Evolutionary conservation across 176 grass and related monocot species (phyloP).

Genomic region (Rhipidocladum racemiflorum): DNA sequence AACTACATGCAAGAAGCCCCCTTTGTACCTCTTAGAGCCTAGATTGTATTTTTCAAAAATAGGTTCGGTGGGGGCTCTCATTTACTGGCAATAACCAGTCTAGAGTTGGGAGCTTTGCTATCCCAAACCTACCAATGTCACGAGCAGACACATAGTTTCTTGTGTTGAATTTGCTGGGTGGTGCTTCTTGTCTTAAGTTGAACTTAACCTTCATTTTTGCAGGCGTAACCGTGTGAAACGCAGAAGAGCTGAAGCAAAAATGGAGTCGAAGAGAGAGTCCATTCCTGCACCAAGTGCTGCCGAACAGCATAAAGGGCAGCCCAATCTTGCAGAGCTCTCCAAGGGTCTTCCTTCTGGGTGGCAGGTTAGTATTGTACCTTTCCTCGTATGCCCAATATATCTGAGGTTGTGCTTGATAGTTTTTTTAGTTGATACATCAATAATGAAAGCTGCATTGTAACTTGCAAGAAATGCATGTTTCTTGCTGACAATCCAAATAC

Average conservation of each 20-base stretch:
- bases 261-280: slow-evolving; percentile 15
- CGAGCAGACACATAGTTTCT: not conserved
- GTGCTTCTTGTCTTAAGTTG: not conserved
- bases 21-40: not conserved
- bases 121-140: not conserved
- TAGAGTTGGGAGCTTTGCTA: not conserved
- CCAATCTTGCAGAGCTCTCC: slow-evolving; percentile 65
- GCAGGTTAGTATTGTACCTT: slow-evolving; percentile 51
- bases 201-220: slow-evolving; percentile 15
- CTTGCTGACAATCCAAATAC: not conserved
- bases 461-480: not conserved
- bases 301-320: slow-evolving; percentile 42
- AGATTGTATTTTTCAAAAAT: not conserved
- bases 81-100: not conserved
- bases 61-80: not conserved
- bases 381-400: not conserved
- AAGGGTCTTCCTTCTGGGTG: slow-evolving; percentile 84
- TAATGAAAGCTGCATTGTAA: not conserved
- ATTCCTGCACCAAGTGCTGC: not conserved
- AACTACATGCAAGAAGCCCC: not conserved
- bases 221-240: slow-evolving; percentile 87
- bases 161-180: not conserved
- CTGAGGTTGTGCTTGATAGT: not conserved
- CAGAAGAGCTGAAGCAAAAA: slow-evolving; percentile 57
- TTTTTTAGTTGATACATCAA: not conserved